Conservation (phyloP, 306 rosid species). For the Purshia tridentata region DNA sequence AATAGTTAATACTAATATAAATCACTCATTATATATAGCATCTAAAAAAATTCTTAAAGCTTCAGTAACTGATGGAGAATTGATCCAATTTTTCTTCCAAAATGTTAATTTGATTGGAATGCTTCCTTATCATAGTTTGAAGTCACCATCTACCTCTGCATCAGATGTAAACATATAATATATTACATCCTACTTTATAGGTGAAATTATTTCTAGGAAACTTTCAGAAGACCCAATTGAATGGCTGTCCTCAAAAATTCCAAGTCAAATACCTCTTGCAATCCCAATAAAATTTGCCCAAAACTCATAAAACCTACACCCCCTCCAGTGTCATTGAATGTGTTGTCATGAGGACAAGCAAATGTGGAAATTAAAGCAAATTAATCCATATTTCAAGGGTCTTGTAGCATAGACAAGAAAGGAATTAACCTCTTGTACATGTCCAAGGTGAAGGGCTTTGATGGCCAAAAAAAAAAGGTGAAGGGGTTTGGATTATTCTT, state of each 20-base stretch:
- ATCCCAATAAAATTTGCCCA: neutral
- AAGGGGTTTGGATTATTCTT: constrained; percentile 13
- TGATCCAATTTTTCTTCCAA: no score
- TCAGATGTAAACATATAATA: no score
- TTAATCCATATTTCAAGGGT: constrained; percentile 4
- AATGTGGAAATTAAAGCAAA: neutral
- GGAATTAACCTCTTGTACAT: neutral
- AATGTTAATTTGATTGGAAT: no score
- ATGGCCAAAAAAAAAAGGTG: neutral
- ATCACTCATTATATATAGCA: no score
- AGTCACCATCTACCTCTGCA: no score
- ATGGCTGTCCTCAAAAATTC: neutral
- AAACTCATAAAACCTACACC: neutral
- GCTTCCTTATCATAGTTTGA: no score
- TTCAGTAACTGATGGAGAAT: no score
- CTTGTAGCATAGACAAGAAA: constrained; percentile 16
- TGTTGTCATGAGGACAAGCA: neutral
- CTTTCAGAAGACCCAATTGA: no score
- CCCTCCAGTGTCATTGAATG: neutral
- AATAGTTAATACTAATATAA: no score
- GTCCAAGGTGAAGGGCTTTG: neutral
- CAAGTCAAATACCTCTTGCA: neutral
- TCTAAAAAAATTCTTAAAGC: no score
- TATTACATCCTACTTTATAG: no score
- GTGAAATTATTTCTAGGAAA: no score